Base-by-base conservation (phyloP, 306 rosid species). In the Datisca glomerata region DNA sequence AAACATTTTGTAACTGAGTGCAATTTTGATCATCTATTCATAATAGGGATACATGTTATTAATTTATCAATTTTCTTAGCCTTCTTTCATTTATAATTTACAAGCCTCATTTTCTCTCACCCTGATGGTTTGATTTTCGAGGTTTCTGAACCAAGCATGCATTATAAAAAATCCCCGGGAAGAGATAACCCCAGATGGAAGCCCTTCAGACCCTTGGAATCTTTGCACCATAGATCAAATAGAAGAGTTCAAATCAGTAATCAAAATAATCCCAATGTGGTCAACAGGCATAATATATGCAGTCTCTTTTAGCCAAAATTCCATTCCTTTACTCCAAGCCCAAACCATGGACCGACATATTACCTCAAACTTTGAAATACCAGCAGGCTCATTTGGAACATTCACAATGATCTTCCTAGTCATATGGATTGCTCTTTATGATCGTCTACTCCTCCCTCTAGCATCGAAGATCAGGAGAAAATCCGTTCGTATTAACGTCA, bases 111-210 rank as follows among this genome's bases (percentile, higher is more conserved):
- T n/a, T n/a, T n/a, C n/a, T n/a, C 24, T n/a, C 3, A 15, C 21
- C 18, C 14, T 44, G n/a, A n/a, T n/a, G n/a, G 55, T 49, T 18
- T 24, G 49, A 43, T 22, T 48, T 18, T 7, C 27, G 21, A 64
- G 70, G 54, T 76, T 51, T 10, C 49, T 73, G 32, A 72, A 72
- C 64, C 72, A 76, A 61, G 85, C 85, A 21, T 76, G 85, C 57
- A 32, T 68, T 5, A 54, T 58, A 22, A 65, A 16, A 14, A 49
- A 61, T 35, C 62, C 49, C 0, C 53, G 43, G 17, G 36, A 41
- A 23, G 42, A 22, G 19, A 21, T 52, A 11, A 65, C 49, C 24
- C 45, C 52, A 15, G 76, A 65, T 20, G 67, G 68, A 59, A 50
- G 39, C 6, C 54, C 61, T 49, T 49, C 57, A 18, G 46, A 72